Evolutionary conservation across 2,329 filamentous ascomycete genomes (phyloP), one percentile per base, ranked within the genome.

Genomic region (Nothomitra cinnamomea): DNA sequence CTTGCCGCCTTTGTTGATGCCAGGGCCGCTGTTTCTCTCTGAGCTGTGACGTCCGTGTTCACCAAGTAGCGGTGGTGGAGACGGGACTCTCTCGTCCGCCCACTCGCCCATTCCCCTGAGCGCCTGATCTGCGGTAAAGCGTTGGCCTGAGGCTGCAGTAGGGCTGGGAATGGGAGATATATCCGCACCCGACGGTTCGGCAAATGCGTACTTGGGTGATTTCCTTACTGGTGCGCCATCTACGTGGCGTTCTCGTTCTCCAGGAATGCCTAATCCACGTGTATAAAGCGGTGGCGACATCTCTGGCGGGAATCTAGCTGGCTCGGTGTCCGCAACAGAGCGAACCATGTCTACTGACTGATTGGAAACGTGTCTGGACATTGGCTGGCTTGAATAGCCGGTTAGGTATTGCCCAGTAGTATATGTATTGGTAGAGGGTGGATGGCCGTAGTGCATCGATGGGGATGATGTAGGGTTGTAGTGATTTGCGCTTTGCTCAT

Each of bases 351-450:
- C 62, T 53, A 54, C 56, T 0, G 69, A 69, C 52, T 72, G 66
- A 8, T 66, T 63, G 42, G 72, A 73, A 0, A 67, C 59, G 56
- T 74, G 63, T 2, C 73, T 69, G 1, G 71, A 72, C 70, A 76
- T 74, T 3, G 74, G 73, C 56, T 74, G 69, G 6, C 72, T 73
- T 24, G 69, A 67, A 59, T 76, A 75, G 3, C 71, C 72, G 19
- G 65, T 60, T 0, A 62, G 61, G 1, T 53, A n/a, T 57, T 56
- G 10, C 56, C 64, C 56, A 32, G 64, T 58, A 2, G 63, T 15
- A 25, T 24, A 19, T 19, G 21, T 21, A 24, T 35, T 35, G 17
- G 32, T 10, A 35, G 47, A 8, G n/a, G 17, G 7, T 41, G 47
- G 42, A 10, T 40, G 22, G n/a, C 15, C 28, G n/a, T 41, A 19